Conservation (phyloP, 306 rosid genomes). For the Vicia faba region DNA sequence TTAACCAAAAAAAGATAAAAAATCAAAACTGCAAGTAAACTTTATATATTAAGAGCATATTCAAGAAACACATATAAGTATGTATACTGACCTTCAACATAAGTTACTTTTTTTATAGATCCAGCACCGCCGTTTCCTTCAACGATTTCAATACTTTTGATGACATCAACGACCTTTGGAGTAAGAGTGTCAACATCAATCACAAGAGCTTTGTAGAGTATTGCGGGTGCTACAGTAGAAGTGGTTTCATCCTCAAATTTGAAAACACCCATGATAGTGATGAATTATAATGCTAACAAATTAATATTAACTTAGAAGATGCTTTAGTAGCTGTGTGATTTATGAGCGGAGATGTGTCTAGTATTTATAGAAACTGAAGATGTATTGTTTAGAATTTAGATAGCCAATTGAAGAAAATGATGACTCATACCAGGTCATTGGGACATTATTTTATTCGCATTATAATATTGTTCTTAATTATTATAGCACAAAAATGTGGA, state of each 20-base stretch:
- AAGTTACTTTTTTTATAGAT: slow-evolving; percentile 46
- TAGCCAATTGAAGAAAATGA: not conserved
- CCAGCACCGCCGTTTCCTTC: slow-evolving; percentile 47
- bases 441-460: not conserved
- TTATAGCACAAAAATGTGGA: no score
- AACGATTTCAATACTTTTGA: slow-evolving; percentile 32
- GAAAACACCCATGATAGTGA: slow-evolving; percentile 36
- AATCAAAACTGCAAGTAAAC: no score
- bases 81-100: slow-evolving; percentile 15
- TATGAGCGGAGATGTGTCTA: not conserved
- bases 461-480: no score
- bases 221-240: slow-evolving; percentile 8
- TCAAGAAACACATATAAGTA: not conserved
- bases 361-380: slow-evolving; percentile 25
- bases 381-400: not conserved
- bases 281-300: not conserved
- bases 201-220: slow-evolving; percentile 10
- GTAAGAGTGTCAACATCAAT: slow-evolving; percentile 22
- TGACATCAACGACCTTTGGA: slow-evolving; percentile 23
- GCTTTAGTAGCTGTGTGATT: not conserved
- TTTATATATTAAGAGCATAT: no score
- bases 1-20: not conserved
- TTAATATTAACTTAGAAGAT: not conserved
- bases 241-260: slow-evolving; percentile 36
- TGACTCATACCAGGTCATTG: not conserved